Percentiles rank a stretch among this genome's conserved stretches.
phyloP scores from a whole-genome alignment of 805 yeast genomes.

The Naumovozyma castellii region DNA sequence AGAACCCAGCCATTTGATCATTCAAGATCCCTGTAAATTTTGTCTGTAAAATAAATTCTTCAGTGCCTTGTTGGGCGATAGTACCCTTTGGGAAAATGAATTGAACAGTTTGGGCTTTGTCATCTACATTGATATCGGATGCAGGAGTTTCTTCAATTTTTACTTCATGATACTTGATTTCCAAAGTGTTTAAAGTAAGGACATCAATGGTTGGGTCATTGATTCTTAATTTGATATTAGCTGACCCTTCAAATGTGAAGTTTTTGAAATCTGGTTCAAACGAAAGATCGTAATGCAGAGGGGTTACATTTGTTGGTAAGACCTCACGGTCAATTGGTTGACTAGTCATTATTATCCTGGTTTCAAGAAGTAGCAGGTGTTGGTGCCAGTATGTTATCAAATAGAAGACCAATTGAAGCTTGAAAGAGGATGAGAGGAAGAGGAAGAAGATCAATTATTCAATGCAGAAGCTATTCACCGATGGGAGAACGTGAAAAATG shows the following conservation, averaged over 20 bases:
- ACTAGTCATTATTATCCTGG: conserved; percentile 9
- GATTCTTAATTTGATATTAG: conserved; percentile 45
- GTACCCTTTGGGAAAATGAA: conserved; percentile 44
- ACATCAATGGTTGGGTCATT: conserved; percentile 35
- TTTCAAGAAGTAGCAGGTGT: too few relatives aligned
- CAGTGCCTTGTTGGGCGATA: conserved; percentile 25
- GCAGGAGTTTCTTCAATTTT: conserved; percentile 32
- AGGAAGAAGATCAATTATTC: too few relatives aligned
- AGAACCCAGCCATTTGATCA: conserved; percentile 77
- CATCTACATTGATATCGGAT: conserved; percentile 36
- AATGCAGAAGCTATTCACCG: too few relatives aligned
- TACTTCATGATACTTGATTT: conserved; percentile 51
- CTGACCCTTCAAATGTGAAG: conserved; percentile 51
- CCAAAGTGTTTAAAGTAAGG: conserved; percentile 52
- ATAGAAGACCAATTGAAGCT: not conserved
- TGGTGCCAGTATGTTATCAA: not conserved
- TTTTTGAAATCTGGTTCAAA: conserved; percentile 52
- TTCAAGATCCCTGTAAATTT: conserved; percentile 55
- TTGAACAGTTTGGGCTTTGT: conserved; percentile 53
- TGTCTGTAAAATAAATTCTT: conserved; percentile 38
- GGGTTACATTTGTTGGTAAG: conserved; percentile 58
- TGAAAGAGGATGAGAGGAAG: not conserved
- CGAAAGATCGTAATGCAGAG: conserved; percentile 62
- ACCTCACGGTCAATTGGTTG: conserved; percentile 31
- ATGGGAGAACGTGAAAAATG: too few relatives aligned